A percentile compares a stretch with the other conserved stretches of the same genome.
These are phyloP conservation scores for Hydrangea macrophylla DNA, from an alignment of 148 eudicot species.

Conservation along the genomic window DNA sequence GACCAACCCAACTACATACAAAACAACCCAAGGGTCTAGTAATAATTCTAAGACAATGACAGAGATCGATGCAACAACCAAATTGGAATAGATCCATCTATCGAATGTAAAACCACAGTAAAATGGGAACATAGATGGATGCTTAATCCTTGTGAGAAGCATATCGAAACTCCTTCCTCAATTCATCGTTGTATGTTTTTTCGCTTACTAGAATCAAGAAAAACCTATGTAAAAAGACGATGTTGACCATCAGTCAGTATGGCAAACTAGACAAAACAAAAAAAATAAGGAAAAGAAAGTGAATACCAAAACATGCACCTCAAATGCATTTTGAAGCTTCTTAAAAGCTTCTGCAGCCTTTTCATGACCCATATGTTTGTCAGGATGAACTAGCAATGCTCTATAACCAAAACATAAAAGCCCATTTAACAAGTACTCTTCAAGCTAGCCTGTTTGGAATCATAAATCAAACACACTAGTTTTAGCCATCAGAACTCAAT, in stretches of 20 bases:
- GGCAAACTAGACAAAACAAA: neutral
- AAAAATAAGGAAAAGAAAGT: neutral
- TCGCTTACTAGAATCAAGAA: conserved; percentile 76
- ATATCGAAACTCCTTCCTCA: conserved; percentile 78
- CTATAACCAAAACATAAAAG: conserved; percentile 25
- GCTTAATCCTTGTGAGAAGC: conserved; percentile 67
- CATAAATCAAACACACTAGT: too few species aligned
- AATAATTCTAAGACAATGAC: neutral
- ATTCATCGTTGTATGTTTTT: conserved; percentile 87
- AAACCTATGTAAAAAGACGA: conserved; percentile 40
- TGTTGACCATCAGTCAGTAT: conserved; percentile 6
- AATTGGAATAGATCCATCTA: neutral
- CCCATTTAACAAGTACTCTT: neutral
- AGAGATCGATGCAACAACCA: neutral
- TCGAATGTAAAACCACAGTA: neutral
- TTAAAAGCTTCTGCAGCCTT: conserved; percentile 99
- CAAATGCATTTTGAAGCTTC: conserved; percentile 98
- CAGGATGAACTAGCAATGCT: conserved; percentile 99
- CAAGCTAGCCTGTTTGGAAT: neutral
- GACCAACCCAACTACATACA: neutral
- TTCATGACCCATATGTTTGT: conserved; percentile 99
- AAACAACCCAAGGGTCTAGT: neutral
- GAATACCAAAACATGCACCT: conserved; percentile 44
- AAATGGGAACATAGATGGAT: neutral
- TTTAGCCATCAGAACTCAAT: too few species aligned